phyloP scores from a whole-genome alignment of 2,329 filamentous ascomycete genomes.

The Trichoderma cornu-damae region DNA sequence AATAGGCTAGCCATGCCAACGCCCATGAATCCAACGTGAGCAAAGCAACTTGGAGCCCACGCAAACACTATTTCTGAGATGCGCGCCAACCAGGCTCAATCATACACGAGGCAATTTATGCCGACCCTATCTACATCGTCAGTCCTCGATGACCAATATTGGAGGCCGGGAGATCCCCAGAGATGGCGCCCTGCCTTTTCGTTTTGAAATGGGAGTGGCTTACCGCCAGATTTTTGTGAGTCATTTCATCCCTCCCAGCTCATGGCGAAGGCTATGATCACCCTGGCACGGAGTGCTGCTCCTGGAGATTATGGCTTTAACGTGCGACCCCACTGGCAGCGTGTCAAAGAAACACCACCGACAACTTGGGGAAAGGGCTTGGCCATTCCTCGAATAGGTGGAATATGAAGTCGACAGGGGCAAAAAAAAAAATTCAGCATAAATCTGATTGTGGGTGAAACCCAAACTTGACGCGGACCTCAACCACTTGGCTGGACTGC shows the following conservation, averaged over 20 bases:
- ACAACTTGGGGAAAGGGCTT: not conserved
- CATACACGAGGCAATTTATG: constrained; percentile 2
- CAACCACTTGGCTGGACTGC: not conserved
- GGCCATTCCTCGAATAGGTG: not conserved
- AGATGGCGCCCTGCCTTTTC: not conserved
- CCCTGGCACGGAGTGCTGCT: not conserved
- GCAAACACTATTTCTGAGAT: not conserved
- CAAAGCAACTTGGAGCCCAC: not conserved
- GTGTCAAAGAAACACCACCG: constrained; percentile 4
- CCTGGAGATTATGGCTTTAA: not conserved
- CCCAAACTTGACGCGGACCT: not conserved
- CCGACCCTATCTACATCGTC: not conserved
- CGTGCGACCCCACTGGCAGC: not conserved
- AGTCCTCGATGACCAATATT: not conserved
- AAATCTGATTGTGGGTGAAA: not conserved
- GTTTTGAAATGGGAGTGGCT: not conserved
- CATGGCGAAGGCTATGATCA: not conserved
- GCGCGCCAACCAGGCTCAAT: not conserved
- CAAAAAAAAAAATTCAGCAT: not conserved
- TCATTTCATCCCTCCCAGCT: not conserved
- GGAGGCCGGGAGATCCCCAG: not conserved
- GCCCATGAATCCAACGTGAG: not conserved
- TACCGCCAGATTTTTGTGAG: not conserved
- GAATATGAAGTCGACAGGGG: not conserved
- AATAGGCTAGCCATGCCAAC: not conserved